phyloP scores from a whole-genome alignment of 2,329 filamentous ascomycete genomes.

The Talaromyces sp. region DNA sequence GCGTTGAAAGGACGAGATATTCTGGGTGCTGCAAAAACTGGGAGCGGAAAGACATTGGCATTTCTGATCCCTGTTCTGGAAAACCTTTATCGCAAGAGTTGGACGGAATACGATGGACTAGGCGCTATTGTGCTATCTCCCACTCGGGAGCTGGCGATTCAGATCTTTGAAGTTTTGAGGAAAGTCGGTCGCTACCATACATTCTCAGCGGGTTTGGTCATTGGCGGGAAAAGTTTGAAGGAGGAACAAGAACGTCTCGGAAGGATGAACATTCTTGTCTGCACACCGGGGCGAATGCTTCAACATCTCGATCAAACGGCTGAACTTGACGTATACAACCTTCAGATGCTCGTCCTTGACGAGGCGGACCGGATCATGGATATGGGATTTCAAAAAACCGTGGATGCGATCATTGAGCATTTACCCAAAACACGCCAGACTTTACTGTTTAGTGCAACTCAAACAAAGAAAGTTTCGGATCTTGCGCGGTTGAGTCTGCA shows the following conservation, averaged over 20 bases:
- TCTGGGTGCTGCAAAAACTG: slow-evolving; percentile 90
- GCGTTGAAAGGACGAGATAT: slow-evolving; percentile 84
- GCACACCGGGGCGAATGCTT: slow-evolving; percentile 89
- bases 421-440: slow-evolving; percentile 83
- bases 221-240: slow-evolving; percentile 85
- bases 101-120: slow-evolving; percentile 86
- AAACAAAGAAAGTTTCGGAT: slow-evolving; percentile 91
- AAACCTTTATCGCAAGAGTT: slow-evolving; percentile 82
- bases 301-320: slow-evolving; percentile 95
- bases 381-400: slow-evolving; percentile 87
- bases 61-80: slow-evolving; percentile 91
- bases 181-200: slow-evolving; percentile 85
- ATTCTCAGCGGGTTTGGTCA: slow-evolving; percentile 89
- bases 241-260: slow-evolving; percentile 81
- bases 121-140: slow-evolving; percentile 91
- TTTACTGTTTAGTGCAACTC: slow-evolving; percentile 90
- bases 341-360: slow-evolving; percentile 90
- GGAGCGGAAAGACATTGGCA: slow-evolving; percentile 90
- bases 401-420: slow-evolving; percentile 92
- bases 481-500: slow-evolving; percentile 81
- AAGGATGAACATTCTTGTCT: slow-evolving; percentile 95
- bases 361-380: slow-evolving; percentile 97
- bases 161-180: slow-evolving; percentile 91
- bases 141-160: slow-evolving; percentile 89
- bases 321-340: slow-evolving; percentile 80